Percentiles rank a stretch among this genome's conserved stretches.
These are phyloP conservation scores for Hypoxylon lienhwacheense DNA, from an alignment of 495 filamentous ascomycete genomes.

Conservation along the genomic window DNA sequence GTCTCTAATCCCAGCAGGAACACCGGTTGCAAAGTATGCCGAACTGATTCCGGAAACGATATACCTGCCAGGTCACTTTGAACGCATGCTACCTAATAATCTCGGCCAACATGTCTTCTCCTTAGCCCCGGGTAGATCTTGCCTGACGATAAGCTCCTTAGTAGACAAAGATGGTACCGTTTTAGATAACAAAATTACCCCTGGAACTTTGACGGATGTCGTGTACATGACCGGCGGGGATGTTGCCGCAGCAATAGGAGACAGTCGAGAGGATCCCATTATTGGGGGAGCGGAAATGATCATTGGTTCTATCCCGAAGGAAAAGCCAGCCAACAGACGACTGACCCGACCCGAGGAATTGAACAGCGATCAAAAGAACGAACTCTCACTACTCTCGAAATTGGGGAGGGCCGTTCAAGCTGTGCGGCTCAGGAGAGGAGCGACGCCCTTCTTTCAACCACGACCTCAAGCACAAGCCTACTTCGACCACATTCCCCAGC, in stretches of 20 bases:
- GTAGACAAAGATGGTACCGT: conserved; percentile 65
- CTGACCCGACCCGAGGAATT: conserved; percentile 44
- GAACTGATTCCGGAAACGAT: conserved; percentile 62
- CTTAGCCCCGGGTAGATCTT: conserved; percentile 64
- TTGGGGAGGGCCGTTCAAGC: conserved; percentile 44
- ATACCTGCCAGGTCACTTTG: conserved; percentile 74
- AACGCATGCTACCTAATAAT: conserved; percentile 70
- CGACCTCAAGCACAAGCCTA: conserved; percentile 39
- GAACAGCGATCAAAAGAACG: conserved; percentile 33
- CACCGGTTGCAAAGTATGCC: conserved; percentile 64
- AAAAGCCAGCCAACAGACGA: conserved; percentile 27
- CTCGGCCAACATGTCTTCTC: conserved; percentile 67
- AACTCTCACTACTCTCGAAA: conserved; percentile 40
- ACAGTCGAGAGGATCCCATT: conserved; percentile 23
- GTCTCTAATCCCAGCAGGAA: conserved; percentile 67
- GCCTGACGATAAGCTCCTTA: conserved; percentile 79
- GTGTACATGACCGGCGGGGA: conserved; percentile 67
- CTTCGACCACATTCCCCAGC: conserved; percentile 31
- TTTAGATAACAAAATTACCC: conserved; percentile 67
- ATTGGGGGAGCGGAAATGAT: conserved; percentile 5
- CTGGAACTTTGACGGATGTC: conserved; percentile 74
- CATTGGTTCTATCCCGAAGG: conserved; percentile 41
- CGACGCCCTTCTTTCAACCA: conserved; percentile 42
- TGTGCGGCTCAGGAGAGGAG: conserved; percentile 42
- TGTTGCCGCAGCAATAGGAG: conserved; percentile 54